phyloP scores from a whole-genome alignment of 1,284 basidiomycete genomes.

The Pseudozyma sp. region DNA sequence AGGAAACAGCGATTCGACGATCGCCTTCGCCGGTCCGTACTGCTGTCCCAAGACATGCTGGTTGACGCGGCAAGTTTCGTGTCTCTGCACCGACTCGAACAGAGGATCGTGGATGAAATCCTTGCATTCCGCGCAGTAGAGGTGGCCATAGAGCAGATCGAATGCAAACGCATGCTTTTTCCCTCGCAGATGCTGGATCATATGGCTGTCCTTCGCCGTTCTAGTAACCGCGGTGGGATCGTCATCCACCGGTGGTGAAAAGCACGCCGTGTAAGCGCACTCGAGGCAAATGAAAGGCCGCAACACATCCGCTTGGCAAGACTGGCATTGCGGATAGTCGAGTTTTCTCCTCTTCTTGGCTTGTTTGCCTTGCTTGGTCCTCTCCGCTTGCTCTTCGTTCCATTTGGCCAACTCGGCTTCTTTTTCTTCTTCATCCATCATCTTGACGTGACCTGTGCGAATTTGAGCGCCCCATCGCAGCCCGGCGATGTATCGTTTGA shows the following conservation, averaged over 20 bases:
- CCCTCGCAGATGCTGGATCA: conserved; percentile 37
- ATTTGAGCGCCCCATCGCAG: conserved; percentile 59
- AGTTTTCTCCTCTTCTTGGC: conserved; percentile 38
- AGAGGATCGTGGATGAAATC: conserved; percentile 62
- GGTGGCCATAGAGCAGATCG: conserved; percentile 61
- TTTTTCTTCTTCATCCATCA: conserved; percentile 47
- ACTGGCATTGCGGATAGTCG: conserved; percentile 60
- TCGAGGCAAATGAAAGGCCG: conserved; percentile 65
- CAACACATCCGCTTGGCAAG: conserved; percentile 56
- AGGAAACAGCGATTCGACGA: conserved; percentile 25
- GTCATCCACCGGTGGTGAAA: conserved; percentile 43
- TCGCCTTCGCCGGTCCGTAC: conserved; percentile 21
- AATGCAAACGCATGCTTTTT: conserved; percentile 46
- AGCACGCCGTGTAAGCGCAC: conserved; percentile 62
- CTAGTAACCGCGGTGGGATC: conserved; percentile 18
- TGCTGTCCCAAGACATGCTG: conserved; percentile 28
- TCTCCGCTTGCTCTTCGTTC: conserved; percentile 19
- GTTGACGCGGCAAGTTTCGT: conserved; percentile 39
- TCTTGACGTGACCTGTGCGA: conserved; percentile 49
- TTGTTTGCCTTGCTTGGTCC: conserved; percentile 34
- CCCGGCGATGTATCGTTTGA: conserved; percentile 57
- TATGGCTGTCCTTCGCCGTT: conserved; percentile 36
- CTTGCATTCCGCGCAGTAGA: conserved; percentile 63
- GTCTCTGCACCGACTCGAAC: conserved; percentile 47
- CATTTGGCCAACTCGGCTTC: conserved; percentile 25